Evolutionary conservation across 768 basidiomycete genomes (phyloP), one percentile per base, ranked within the genome.

Genomic region (Trametes maxima): DNA sequence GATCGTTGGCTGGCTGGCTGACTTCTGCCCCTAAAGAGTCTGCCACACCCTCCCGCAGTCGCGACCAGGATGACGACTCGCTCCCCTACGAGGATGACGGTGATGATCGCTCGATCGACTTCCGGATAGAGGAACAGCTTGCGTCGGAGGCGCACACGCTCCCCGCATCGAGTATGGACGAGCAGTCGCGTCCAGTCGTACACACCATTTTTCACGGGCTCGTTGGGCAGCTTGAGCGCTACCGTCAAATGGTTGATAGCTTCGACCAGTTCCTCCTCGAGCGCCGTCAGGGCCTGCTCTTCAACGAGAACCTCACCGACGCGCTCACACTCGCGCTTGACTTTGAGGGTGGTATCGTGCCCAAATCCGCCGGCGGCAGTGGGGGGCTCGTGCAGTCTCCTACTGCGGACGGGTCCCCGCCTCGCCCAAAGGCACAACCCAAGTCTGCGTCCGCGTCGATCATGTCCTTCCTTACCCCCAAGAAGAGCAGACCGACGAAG

Each of bases 231-330:
- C 81, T 98, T 10, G 90, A 94, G 67, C 80, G 83, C 46, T 95
- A 95, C 75, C 87, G 94, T 7, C 78, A 82, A 42, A 71, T 81
- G 19, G 86, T 96, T 28, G 82, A 88, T 21, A 77, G 88, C 47
- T 97, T 98, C 69, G 94, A 98, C 76, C 83, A 82, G 69, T 92
- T 85, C 68, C 83, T 98, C 2, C 73, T 85, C 1, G 93, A 98
- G 74, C 84, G 96, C 37, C 83, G 96, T 17, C 90, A 89, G 69
- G 95, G 95, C 1, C 79, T 98, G 10, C 75, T 96, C 17, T 97
- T 96, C 73, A 89, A 90, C 3, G 95, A 97, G 75, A 95, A 95
- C 70, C 77, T 97, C 37, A 90, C 87, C 7, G 96, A 98, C 68
- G 95, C 95, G 3, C 78, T 98, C 59, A 89, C 82, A 46, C 77